Percentiles rank a stretch among this genome's conserved stretches.
phyloP scores from a whole-genome alignment of 257 asterid genomes.

The Lantana camara region DNA sequence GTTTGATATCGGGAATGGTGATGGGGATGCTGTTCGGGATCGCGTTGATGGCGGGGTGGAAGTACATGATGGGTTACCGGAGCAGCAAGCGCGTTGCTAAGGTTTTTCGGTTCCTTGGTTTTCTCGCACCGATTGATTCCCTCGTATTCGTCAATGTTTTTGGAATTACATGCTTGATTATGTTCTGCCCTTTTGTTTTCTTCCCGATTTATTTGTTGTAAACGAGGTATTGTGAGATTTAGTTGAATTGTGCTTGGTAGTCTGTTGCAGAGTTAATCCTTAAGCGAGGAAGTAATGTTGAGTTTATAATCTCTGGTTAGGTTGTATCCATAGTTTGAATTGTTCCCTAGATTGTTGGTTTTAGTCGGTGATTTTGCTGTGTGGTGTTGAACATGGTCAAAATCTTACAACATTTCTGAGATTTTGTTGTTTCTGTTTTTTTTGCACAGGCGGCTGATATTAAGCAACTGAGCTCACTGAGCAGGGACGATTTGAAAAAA shows the following conservation, averaged over 20 bases:
- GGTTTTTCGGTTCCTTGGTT: slow-evolving; percentile 41
- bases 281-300: background rate
- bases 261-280: background rate
- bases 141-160: slow-evolving; percentile 2
- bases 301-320: background rate
- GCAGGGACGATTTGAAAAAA: slow-evolving; percentile 87
- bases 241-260: background rate
- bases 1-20: slow-evolving; percentile 82
- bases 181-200: background rate
- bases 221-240: background rate
- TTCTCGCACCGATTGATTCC: background rate
- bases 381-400: background rate
- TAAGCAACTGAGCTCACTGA: slow-evolving; percentile 73
- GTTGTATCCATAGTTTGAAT: slow-evolving; percentile 10
- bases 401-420: background rate
- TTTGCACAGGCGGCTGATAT: slow-evolving; percentile 85
- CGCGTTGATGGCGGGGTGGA: slow-evolving; percentile 89
- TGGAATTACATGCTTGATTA: background rate
- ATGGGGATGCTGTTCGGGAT: slow-evolving; percentile 86
- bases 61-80: slow-evolving; percentile 75
- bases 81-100: slow-evolving; percentile 79
- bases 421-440: slow-evolving; percentile 29
- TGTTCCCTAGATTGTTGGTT: background rate
- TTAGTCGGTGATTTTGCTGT: background rate
- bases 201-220: background rate